Evolutionary conservation across 2,329 filamentous ascomycete species (phyloP), one percentile per base, ranked within the genome.

Genomic region (Trichoderma sp.): DNA sequence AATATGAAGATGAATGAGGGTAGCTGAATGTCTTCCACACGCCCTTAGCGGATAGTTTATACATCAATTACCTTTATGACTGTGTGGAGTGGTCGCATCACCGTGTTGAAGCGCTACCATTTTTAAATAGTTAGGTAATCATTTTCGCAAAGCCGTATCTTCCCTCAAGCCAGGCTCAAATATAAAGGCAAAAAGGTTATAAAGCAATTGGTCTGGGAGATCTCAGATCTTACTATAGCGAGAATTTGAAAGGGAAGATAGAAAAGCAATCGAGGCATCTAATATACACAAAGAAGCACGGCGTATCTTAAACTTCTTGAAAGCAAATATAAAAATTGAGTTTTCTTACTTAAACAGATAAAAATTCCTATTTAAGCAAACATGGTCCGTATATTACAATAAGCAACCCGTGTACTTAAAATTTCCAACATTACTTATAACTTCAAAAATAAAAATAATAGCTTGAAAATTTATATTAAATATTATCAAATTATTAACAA

Each of bases 101-200:
- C 0, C 77, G 78, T 15, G 89, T 90, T 2, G 94, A 92, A 77
- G 78, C 84, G 70, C 89, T 92, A 29, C 89, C 90, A 4, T 80
- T 80, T 27, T 97, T 94, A 93, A 84, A 85, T 8, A 85, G 86
- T 88, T 78, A n/a, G n/a, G n/a, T n/a, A n/a, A n/a, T 81, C 91
- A 72, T 86, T 88, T 63, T 96, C 92, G 92, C 84, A 90, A 74
- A 84, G 94, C 22, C 83, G 85, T 68, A 83, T 88, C 3, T 91
- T 91, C 72, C 83, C 86, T 0, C 83, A 88, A 13, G 91, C 94
- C 39, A 91, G 92, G n/a, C 54, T 58, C 5, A 58, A 58, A 27
- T 58, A 27, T 12, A 35, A 58, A 17, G n/a, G n/a, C n/a, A 39
- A 25, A 4, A n/a, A 4, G 54, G 54, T 3, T 42, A 27, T 10